Conservation (phyloP, 1,284 basidiomycete genomes). For the Leucocoprinus gongylophorus region DNA sequence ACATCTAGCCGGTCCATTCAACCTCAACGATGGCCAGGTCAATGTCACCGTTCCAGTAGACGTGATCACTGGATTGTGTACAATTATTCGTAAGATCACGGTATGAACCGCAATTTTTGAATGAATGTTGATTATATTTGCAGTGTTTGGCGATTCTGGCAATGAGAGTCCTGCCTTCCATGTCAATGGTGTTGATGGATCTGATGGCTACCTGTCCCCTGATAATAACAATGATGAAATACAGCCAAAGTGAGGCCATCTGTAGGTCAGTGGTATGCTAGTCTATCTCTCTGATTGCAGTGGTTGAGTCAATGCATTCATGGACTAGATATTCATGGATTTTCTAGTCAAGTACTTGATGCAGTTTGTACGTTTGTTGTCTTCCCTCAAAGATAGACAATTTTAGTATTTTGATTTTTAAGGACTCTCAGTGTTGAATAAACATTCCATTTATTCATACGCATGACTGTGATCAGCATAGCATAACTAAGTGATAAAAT, state of each 20-base stretch:
- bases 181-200: conserved; percentile 4
- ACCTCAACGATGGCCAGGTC: conserved; percentile 22
- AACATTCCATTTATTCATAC: too few species aligned
- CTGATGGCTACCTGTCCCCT: neutral
- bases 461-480: too few species aligned
- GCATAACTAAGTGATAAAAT: too few species aligned
- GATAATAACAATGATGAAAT: neutral
- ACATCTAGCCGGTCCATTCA: conserved; percentile 16
- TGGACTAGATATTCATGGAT: neutral
- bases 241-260: too few species aligned
- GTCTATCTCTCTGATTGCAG: too few species aligned
- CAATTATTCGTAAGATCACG: conserved; percentile 21
- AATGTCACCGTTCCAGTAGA: conserved; percentile 20
- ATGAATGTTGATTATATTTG: neutral
- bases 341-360: neutral
- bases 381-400: too few species aligned
- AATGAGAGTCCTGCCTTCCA: conserved; percentile 24
- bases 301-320: too few species aligned
- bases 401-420: too few species aligned
- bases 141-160: conserved; percentile 31
- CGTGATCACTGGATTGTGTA: conserved; percentile 17
- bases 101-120: neutral
- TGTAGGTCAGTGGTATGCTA: too few species aligned
- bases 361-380: too few species aligned
- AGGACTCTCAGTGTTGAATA: too few species aligned